Evolutionary conservation across 108 stramenopile species (phyloP), one percentile per base, ranked within the genome.

Genomic region (Nitzschia putrida): DNA sequence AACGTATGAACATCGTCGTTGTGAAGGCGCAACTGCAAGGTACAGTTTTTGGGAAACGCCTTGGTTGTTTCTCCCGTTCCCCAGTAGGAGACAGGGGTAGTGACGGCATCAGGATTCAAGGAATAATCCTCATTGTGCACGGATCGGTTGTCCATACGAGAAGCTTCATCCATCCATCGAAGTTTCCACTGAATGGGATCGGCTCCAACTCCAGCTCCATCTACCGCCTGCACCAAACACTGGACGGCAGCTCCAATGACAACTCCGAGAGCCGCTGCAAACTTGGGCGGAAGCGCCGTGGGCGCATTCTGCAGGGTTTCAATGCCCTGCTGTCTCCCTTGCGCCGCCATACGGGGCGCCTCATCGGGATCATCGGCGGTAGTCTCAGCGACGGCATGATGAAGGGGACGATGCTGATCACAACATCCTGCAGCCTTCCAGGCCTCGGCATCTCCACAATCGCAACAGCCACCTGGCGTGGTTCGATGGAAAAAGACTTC

Each of bases 361-460:
- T 85, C 86, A 43, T 79, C 70, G 6, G 66, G 72, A 77, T 87
- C 84, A 23, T 75, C 73, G 4, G 38, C 63, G 18, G 25, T 58
- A n/a, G 77, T 53, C 50, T 59, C 53, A 12, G 44, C 55, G 7
- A 55, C 68, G 14, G n/a, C 55, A 14, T 50, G 16, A 44, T 71
- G 56, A 12, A 57, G 47, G 18, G 90, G 89, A 57, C 88, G 78
- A 77, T 99, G 98, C 20, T 54, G 18, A 16, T 60, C 47, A 79
- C 98, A 99, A 77, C 95, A 95, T 14, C 98, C 97, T 54, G 82
- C 83, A 8, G 80, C 72, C 21, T 80, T 82, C 98, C 98, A 99
- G 16, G 98, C 97, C 73, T 99, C 98, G 5, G 81, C 66, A 76
- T 99, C 98, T n/a, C 98, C 98, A 67, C 98, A 99, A 83, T 99